These are phyloP conservation scores for Trichoderma endophyticum DNA, from an alignment of 2,329 filamentous ascomycete species.

Conservation along the genomic window DNA sequence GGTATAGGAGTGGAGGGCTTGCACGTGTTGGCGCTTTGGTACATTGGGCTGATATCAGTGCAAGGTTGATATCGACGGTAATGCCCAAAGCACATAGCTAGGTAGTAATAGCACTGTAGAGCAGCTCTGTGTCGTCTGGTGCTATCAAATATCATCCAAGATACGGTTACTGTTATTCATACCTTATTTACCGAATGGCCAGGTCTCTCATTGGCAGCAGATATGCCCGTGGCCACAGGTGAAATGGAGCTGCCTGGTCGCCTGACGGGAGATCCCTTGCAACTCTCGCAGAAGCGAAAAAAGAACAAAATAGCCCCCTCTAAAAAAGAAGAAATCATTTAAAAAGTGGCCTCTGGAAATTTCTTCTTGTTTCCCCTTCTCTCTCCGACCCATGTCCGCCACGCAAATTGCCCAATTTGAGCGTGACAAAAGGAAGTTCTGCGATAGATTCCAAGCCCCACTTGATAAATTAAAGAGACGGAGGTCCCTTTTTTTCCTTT, in stretches of 20 bases:
- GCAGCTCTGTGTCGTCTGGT: neutral
- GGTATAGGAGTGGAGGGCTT: neutral
- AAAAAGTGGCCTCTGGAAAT: neutral
- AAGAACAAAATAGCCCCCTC: neutral
- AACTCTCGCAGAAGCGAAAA: neutral
- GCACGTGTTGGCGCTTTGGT: neutral
- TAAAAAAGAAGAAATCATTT: neutral
- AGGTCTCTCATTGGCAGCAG: neutral
- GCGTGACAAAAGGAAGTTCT: constrained; percentile 19
- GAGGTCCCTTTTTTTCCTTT: constrained; percentile 10
- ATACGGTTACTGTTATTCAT: neutral
- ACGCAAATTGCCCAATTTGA: constrained; percentile 29
- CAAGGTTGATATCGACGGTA: neutral
- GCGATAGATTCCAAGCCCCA: constrained; percentile 21
- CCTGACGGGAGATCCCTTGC: neutral
- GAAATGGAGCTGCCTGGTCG: neutral
- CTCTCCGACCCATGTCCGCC: constrained; percentile 12
- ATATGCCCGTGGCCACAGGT: neutral
- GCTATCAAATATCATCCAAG: neutral
- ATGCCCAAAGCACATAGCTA: neutral
- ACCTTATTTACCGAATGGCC: neutral
- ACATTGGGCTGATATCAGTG: neutral
- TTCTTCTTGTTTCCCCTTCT: neutral
- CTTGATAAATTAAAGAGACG: constrained; percentile 20
- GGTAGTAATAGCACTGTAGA: neutral